Evolutionary conservation across 495 filamentous ascomycete genomes (phyloP).

Genomic region (Jackrogersella multiformis): DNA sequence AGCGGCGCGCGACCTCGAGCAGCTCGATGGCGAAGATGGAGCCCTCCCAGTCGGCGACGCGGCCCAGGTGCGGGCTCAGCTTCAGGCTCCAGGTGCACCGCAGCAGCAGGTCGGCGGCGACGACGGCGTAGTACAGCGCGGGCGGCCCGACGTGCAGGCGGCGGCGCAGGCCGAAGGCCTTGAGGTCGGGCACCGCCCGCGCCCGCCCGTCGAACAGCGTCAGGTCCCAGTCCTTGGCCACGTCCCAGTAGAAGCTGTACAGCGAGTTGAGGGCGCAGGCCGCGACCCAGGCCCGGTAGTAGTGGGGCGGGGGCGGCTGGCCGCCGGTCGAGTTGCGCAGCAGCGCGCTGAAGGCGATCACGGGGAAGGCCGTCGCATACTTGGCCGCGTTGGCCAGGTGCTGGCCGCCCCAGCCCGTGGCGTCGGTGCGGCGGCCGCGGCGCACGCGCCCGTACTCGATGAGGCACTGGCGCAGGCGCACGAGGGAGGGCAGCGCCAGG

Average conservation of each 20-base stretch:
- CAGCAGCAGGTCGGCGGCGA: constrained; percentile 79
- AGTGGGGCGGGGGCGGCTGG: constrained; percentile 45
- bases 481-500: constrained; percentile 80
- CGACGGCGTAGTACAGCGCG: constrained; percentile 81
- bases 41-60: constrained; percentile 84
- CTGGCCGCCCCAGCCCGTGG: constrained; percentile 73
- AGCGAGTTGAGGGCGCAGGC: constrained; percentile 80
- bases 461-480: constrained; percentile 90
- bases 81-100: constrained; percentile 92
- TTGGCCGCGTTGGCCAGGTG: constrained; percentile 94
- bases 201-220: constrained; percentile 70
- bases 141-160: constrained; percentile 74
- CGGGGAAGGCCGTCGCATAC: constrained; percentile 90
- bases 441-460: constrained; percentile 84
- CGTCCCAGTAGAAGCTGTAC: constrained; percentile 98
- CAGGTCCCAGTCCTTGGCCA: constrained; percentile 96
- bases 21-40: constrained; percentile 86
- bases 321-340: constrained; percentile 70
- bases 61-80: constrained; percentile 79
- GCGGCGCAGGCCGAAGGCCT: constrained; percentile 77
- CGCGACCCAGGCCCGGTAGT: constrained; percentile 64
- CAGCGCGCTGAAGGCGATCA: constrained; percentile 79
- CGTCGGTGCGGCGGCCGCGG: constrained; percentile 55
- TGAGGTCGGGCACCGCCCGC: constrained; percentile 60
- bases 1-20: constrained; percentile 84